Base-by-base conservation (phyloP, 768 basidiomycete species). In the Lentinus tigrinus region DNA sequence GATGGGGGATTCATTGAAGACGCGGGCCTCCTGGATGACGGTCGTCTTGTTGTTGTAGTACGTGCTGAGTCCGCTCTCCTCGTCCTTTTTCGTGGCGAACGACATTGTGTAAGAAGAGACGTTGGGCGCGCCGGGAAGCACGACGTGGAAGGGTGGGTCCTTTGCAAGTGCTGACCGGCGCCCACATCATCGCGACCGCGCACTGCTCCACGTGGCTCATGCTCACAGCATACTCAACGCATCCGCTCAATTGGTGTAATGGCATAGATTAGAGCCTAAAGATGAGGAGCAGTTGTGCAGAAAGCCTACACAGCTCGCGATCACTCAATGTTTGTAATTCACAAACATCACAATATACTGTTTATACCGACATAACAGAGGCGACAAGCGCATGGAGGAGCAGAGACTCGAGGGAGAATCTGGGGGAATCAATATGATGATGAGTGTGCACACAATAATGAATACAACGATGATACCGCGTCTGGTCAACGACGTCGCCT, bases 1-100 rank as follows among this genome's bases (percentile, higher is more conserved):
- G 76, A 99, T 95, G 58, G 97, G 97, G 17, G 96, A 97, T 70
- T 98, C 96, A 77, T 99, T 98, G 87, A 99, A 99, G 57, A 95
- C 91, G 64, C 97, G 87, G 58, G 97, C 95, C 74, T 99, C 97
- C 74, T 98, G 97, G 65, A 98, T 91, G 64, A 98, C 90, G 1
- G 96, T 97, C 21, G 93, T 95, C 75, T 98, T 98, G 81, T 98
- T 96, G 77, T 93, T 93, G 73, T 93, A 91, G 74, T 91, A 95
- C 52, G 88, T 84, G 79, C 91, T 93, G 67, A 97, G 85, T 53
- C 92, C 89, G 73, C 83, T 87, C 78, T 97, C 95, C 69, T 98
- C 96, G 76, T 98, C 95, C 80, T 95, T 95, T 81, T 98, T 98
- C 65, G 89, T 93, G 68, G 82, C 80, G 75, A 91, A 88, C 65